Conservation (phyloP, 768 basidiomycete genomes). For the Hericium coralloides region DNA sequence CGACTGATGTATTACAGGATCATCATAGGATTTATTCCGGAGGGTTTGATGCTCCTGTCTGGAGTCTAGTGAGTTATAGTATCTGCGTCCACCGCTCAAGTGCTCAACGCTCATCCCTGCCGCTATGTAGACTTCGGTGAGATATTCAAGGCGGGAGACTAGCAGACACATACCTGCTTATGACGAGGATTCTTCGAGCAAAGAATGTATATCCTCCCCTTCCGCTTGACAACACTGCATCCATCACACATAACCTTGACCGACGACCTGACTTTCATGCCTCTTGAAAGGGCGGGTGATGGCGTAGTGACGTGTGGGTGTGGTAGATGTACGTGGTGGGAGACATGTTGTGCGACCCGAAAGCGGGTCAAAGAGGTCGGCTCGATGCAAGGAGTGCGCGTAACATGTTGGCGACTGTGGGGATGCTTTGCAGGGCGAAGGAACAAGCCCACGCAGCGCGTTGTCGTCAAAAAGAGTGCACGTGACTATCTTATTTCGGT, state of each 20-base stretch:
- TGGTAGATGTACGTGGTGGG: constrained; percentile 7
- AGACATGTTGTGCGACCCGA: constrained; percentile 22
- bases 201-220: constrained; percentile 87
- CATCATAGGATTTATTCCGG: too few relatives aligned
- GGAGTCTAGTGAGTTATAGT: too few relatives aligned
- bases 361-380: constrained; percentile 52
- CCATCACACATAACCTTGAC: constrained; percentile 95
- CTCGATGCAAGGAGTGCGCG: constrained; percentile 56
- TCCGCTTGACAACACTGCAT: constrained; percentile 79
- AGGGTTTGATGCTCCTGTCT: too few relatives aligned
- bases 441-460: too few relatives aligned
- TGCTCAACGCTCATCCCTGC: neutral
- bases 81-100: too few relatives aligned
- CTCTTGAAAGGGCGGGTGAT: constrained; percentile 39
- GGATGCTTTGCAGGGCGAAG: too few relatives aligned
- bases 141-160: neutral
- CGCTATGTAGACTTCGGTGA: neutral
- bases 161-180: constrained; percentile 64
- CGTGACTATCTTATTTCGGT: too few relatives aligned
- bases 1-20: too few relatives aligned
- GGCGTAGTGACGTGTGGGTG: constrained; percentile 5
- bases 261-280: constrained; percentile 95
- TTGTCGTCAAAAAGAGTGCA: too few relatives aligned
- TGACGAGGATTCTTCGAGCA: constrained; percentile 95
- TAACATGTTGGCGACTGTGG: constrained; percentile 35